Base-by-base conservation (phyloP, 164 flowering plant species). In the Vitis rupestris region DNA sequence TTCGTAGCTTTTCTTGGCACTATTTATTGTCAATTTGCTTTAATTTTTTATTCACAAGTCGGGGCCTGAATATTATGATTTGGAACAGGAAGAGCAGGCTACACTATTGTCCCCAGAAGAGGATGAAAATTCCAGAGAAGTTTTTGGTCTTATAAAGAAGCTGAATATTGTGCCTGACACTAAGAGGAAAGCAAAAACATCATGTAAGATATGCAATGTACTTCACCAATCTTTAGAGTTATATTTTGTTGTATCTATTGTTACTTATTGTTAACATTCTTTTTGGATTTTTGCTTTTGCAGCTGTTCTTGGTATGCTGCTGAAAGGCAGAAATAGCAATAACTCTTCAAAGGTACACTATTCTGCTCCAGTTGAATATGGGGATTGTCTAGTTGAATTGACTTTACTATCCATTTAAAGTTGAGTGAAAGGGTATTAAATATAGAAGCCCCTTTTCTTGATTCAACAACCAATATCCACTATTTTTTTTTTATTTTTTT, bases 121-220 rank as follows among this genome's bases (percentile, higher is more conserved):
- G 67, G 91, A 87, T 84, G 95, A 83, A 52, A 82, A 71, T 70
- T 87, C 92, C 27, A 86, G 85, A 75, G 96, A 91, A 85, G 86
- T 93, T 51, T 88, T 92, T 82, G 83, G 93, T 66, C 86, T 84
- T 49, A 93, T 95, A 78, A 93, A 84, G 84, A 91, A 95, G 83
- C 77, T 91, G 70, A 94, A 91, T 75, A 67, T 80, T 76, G 84
- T 76, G 47, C 90, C 90, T 48, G 85, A 84, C 19, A 70, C 74
- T 19, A 89, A 76, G 77, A 90, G 70, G 82, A 95, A 81, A 73
- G 76, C 85, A 56, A 93, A 87, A 84, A 15, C 82, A 66, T 77
- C 90, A 74, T 78, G 98, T 91, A 86, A 50, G 79, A 59, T 56
- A 8, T 17, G 44, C 17, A 31, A 0, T n/a, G 44, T 64, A 19